Conservation (phyloP, 371 early-diverging fungal genomes). For the Thermomucor indicae-seudaticae region DNA sequence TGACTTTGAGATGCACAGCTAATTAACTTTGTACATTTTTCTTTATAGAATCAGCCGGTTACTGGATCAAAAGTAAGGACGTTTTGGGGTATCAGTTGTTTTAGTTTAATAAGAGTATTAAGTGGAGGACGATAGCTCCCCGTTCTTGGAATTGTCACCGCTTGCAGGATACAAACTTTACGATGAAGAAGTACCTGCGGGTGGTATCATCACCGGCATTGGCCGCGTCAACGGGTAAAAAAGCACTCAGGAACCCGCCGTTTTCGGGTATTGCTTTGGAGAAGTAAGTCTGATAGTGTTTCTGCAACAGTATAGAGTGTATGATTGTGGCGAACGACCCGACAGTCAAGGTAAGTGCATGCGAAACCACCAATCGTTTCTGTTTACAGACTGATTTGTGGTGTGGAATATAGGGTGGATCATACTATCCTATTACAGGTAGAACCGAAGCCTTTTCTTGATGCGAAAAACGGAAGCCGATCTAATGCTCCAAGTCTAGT, state of each 20-base stretch:
- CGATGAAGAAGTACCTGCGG: constrained; percentile 85
- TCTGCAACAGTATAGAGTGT: constrained; percentile 72
- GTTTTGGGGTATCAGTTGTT: too few species aligned
- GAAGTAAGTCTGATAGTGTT: background rate
- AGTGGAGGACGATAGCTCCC: constrained; percentile 50
- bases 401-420: constrained; percentile 82
- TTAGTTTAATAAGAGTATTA: too few species aligned
- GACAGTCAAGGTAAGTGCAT: constrained; percentile 64
- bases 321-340: constrained; percentile 97
- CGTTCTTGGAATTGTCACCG: constrained; percentile 94
- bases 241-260: background rate
- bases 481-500: constrained; percentile 46
- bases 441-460: background rate
- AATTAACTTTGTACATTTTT: background rate
- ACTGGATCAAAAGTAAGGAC: constrained; percentile 78
- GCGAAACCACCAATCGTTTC: background rate
- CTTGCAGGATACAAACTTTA: constrained; percentile 93
- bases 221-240: constrained; percentile 92
- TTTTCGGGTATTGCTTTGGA: background rate
- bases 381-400: background rate
- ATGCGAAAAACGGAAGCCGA: background rate
- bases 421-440: constrained; percentile 94
- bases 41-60: constrained; percentile 69
- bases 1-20: background rate
- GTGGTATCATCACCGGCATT: constrained; percentile 96